phyloP scores from a whole-genome alignment of 2,329 filamentous ascomycete genomes.

The Calonectria multiphialidica region DNA sequence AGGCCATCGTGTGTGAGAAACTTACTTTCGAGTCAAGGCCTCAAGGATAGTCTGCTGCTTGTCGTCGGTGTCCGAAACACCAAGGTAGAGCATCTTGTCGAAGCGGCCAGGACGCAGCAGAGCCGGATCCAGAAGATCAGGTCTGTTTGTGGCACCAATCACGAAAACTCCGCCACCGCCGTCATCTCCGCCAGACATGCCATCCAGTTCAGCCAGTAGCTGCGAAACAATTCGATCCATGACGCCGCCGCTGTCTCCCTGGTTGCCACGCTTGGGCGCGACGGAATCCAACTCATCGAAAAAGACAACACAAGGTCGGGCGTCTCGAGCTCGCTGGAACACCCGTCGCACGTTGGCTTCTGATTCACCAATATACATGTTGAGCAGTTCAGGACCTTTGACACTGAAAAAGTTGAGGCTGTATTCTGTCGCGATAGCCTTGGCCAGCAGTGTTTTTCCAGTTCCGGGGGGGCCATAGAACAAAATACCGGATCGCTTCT shows the following conservation, averaged over 20 bases:
- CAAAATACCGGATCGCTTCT: slow-evolving; percentile 93
- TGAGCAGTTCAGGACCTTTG: slow-evolving; percentile 90
- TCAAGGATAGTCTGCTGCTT: slow-evolving; percentile 96
- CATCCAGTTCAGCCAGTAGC: slow-evolving; percentile 92
- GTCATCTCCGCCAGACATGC: slow-evolving; percentile 95
- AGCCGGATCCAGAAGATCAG: slow-evolving; percentile 92
- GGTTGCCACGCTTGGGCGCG: slow-evolving; percentile 95
- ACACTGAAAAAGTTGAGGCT: slow-evolving; percentile 95
- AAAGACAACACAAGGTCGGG: slow-evolving; percentile 90
- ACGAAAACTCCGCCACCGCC: slow-evolving; percentile 92
- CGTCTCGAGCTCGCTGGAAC: slow-evolving; percentile 88
- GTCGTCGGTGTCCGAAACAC: slow-evolving; percentile 95
- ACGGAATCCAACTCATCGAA: slow-evolving; percentile 95
- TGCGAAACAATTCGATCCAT: slow-evolving; percentile 99
- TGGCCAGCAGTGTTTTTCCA: slow-evolving; percentile 91
- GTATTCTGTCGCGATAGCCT: slow-evolving; percentile 94
- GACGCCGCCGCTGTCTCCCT: slow-evolving; percentile 95
- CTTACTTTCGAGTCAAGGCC: slow-evolving; percentile 92
- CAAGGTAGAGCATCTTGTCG: slow-evolving; percentile 98
- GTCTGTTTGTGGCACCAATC: slow-evolving; percentile 94
- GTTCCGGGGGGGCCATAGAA: slow-evolving; percentile 94
- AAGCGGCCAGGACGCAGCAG: slow-evolving; percentile 91
- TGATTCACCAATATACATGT: slow-evolving; percentile 97
- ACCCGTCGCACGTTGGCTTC: slow-evolving; percentile 92
- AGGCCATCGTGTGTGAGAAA: slow-evolving; percentile 37